A percentile compares a stretch with the other conserved stretches of the same genome.
Conservation (phyloP, 2,329 filamentous ascomycete species). For the Zymoseptoria ardabiliae region DNA sequence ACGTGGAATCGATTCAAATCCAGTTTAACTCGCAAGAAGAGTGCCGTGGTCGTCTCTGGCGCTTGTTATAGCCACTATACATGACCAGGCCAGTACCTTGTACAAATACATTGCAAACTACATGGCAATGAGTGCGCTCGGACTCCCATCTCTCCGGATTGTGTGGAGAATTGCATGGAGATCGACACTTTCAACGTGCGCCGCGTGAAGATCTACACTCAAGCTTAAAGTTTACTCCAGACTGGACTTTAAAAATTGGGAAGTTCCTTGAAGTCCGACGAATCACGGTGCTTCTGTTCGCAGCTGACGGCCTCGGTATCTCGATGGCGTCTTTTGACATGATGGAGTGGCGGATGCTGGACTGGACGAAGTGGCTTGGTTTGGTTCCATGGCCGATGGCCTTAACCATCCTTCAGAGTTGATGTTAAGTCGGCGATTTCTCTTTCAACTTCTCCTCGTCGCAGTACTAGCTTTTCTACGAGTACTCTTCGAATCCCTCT, state of each 20-base stretch:
- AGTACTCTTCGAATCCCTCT: neutral
- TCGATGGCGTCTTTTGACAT: neutral
- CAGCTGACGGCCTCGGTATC: neutral
- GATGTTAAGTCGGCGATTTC: neutral
- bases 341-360: neutral
- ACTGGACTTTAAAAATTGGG: neutral
- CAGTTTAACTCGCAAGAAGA: neutral
- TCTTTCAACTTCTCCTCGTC: too few relatives aligned
- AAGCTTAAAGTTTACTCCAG: neutral
- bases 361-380: neutral
- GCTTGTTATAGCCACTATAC: neutral
- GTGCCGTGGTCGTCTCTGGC: neutral
- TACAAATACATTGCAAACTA: neutral
- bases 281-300: neutral
- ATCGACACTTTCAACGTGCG: neutral
- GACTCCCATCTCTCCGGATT: neutral
- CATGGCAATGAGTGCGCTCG: neutral
- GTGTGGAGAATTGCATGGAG: neutral
- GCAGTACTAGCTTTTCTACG: neutral
- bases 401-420: neutral
- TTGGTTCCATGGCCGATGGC: neutral
- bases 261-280: neutral
- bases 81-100: neutral
- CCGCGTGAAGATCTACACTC: neutral
- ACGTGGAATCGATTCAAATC: neutral